phyloP scores from a whole-genome alignment of 208 protist genomes.

The Acanthamoeba sp. region DNA sequence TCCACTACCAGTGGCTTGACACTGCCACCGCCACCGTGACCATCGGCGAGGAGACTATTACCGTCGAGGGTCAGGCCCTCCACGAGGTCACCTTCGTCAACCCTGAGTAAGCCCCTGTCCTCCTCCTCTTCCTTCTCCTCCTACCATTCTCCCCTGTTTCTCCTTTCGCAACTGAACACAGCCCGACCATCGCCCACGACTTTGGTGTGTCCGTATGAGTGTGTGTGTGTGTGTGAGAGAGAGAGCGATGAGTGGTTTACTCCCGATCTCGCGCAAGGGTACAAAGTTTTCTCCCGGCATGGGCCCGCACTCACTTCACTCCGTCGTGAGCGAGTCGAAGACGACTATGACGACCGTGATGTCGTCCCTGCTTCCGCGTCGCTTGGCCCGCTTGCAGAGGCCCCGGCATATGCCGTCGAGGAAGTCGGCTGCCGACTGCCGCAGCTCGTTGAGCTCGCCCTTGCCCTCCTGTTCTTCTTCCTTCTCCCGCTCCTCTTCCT shows the following conservation, averaged over 20 bases:
- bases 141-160: neutral
- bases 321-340: conserved; percentile 4
- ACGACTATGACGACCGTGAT: conserved; percentile 68
- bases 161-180: neutral
- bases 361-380: conserved; percentile 60
- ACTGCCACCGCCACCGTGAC: conserved; percentile 60
- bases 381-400: conserved; percentile 62
- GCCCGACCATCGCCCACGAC: too few species aligned
- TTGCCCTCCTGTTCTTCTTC: neutral
- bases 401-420: conserved; percentile 36
- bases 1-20: conserved; percentile 73
- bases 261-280: too few species aligned
- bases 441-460: conserved; percentile 24
- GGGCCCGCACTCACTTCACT: neutral
- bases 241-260: too few species aligned
- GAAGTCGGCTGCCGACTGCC: conserved; percentile 43
- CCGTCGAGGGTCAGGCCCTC: conserved; percentile 44
- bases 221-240: neutral
- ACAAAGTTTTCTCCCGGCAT: neutral
- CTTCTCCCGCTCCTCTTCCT: conserved; percentile 54
- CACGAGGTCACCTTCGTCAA: conserved; percentile 75
- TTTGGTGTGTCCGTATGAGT: neutral
- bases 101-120: conserved; percentile 28
- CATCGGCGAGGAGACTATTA: conserved; percentile 53
- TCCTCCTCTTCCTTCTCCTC: neutral